Conservation (phyloP, 495 filamentous ascomycete species). For the Amniculicola lignicola region DNA sequence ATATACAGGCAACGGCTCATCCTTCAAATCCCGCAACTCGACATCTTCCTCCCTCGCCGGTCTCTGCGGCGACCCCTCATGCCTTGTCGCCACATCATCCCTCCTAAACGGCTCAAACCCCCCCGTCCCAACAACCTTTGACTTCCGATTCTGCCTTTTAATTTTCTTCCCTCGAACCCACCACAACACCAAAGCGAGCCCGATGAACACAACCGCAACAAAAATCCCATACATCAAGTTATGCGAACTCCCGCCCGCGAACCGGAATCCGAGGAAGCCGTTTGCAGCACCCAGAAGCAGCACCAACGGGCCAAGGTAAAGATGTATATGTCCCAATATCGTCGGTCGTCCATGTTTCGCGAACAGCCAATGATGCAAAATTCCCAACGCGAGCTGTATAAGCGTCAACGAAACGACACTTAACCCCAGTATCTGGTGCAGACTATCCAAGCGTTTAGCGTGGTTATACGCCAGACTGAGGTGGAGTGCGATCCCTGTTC, state of each 20-base stretch:
- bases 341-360: slow-evolving; percentile 46
- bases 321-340: slow-evolving; percentile 47
- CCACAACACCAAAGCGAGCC: slow-evolving; percentile 4
- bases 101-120: too few species aligned
- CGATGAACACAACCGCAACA: slow-evolving; percentile 8
- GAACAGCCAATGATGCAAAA: slow-evolving; percentile 50
- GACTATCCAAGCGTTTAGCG: slow-evolving; percentile 50
- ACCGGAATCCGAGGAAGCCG: slow-evolving; percentile 46
- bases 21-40: too few species aligned
- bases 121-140: too few species aligned
- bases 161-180: slow-evolving; percentile 9
- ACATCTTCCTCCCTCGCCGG: too few species aligned
- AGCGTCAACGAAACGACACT: slow-evolving; percentile 50
- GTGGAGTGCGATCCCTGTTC: slow-evolving; percentile 50
- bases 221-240: slow-evolving; percentile 28
- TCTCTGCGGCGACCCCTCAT: too few species aligned
- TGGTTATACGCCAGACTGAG: slow-evolving; percentile 52
- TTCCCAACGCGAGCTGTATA: slow-evolving; percentile 48
- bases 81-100: too few species aligned
- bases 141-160: too few species aligned
- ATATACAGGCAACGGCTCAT: too few species aligned
- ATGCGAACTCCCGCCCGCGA: slow-evolving; percentile 23
- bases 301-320: slow-evolving; percentile 52
- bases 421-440: slow-evolving; percentile 60
- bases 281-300: slow-evolving; percentile 51